Evolutionary conservation across 495 filamentous ascomycete species (phyloP), one percentile per base, ranked within the genome.

Genomic region (Xylona heveae): DNA sequence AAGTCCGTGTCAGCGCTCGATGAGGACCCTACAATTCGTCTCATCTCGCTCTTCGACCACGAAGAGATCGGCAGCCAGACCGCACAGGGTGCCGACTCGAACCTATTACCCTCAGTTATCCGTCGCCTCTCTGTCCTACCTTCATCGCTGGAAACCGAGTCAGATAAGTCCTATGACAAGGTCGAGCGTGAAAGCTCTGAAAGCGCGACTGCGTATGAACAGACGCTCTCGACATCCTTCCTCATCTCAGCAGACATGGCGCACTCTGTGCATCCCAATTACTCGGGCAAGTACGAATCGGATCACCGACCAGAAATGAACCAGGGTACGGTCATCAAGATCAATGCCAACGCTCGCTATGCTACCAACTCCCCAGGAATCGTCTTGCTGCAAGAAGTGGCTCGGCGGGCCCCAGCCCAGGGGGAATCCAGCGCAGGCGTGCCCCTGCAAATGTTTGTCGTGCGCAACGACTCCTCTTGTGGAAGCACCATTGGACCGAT

Each of bases 221-320:
- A 95, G 57, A 85, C 79, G 9, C 66, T 93, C 28, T 64, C 78
- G 16, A 78, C 73, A n/a, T 92, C 80, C 2, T 92, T 99, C 61
- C 66, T 99, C 24, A 62, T 95, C 39, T 93, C 84, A 5, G 90
- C 90, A 24, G 88, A 99, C 50, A 94, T 95, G 84, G 83, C 90
- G 3, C 88, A 99, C 54, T 71, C 71, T 2, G 71, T 95, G 10
- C 75, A 99, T 50, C 88, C 88, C 22, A 99, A 99, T 57, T 95
- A 92, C 53, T 56, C 71, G 0, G 64, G 51, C 38, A 95, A 95
- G 55, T 92, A 95, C 52, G 88, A 99, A 57, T 49, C 66, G 23
- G 73, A 78, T 38, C 88, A 95, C 54, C 68, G 75, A 33, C 88
- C 90, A 3, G 74, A 88, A 45, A 84, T 95, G 62, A 99, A 99